Evolutionary conservation across 768 basidiomycete genomes (phyloP).

Genomic region (Calocera viscosa): DNA sequence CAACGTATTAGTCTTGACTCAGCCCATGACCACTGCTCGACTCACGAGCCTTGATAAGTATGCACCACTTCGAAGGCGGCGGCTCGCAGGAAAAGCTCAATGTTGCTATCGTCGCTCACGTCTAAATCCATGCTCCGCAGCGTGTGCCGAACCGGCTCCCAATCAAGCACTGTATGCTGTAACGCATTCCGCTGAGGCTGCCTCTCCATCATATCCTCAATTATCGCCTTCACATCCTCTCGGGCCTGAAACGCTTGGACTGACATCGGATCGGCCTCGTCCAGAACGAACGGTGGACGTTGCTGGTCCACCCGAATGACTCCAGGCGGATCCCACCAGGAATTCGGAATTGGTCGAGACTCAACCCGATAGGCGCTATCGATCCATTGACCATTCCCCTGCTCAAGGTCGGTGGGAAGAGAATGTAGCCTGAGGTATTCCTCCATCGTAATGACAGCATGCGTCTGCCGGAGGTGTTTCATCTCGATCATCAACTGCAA

Average conservation of each 20-base stretch:
- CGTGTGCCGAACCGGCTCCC: conserved; percentile 22
- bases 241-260: conserved; percentile 13
- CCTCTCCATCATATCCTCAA: conserved; percentile 20
- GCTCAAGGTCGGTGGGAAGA: conserved; percentile 10
- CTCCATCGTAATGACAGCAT: conserved; percentile 11
- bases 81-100: conserved; percentile 27
- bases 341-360: conserved; percentile 28
- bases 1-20: background rate
- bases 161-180: conserved; percentile 18
- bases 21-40: conserved; percentile 2
- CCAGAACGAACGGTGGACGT: background rate
- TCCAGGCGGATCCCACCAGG: conserved; percentile 31
- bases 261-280: conserved; percentile 17
- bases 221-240: conserved; percentile 15
- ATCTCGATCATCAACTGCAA: conserved; percentile 15
- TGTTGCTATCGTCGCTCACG: conserved; percentile 20
- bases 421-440: conserved; percentile 14
- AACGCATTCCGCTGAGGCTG: conserved; percentile 9
- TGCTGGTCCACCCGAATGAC: conserved; percentile 32
- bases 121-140: conserved; percentile 13
- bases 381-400: conserved; percentile 28
- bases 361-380: conserved; percentile 25
- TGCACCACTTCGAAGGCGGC: conserved; percentile 34
- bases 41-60: conserved; percentile 34
- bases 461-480: conserved; percentile 8